phyloP scores from a whole-genome alignment of 805 yeast species.

The Pichia occidentalis region DNA sequence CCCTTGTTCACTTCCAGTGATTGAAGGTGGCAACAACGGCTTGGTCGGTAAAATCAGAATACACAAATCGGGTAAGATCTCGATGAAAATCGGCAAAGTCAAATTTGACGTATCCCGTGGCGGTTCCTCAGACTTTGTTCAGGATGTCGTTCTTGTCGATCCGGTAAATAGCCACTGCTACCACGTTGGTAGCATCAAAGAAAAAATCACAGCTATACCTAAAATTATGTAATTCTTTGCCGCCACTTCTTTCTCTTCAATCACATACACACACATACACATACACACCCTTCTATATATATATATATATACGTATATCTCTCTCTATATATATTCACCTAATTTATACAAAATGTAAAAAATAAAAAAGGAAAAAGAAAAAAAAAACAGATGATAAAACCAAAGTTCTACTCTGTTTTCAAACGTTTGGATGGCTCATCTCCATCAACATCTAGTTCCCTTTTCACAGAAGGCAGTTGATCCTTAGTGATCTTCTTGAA shows the following conservation, averaged over 20 bases:
- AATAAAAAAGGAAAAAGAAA: too few relatives aligned
- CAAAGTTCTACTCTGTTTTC: slow-evolving; percentile 13
- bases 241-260: background rate
- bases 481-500: slow-evolving; percentile 19
- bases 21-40: slow-evolving; percentile 37
- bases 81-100: slow-evolving; percentile 67
- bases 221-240: slow-evolving; percentile 13
- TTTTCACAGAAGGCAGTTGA: slow-evolving; percentile 1
- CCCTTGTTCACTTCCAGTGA: slow-evolving; percentile 26
- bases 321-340: too few relatives aligned
- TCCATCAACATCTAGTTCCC: slow-evolving; percentile 1
- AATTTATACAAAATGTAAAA: too few relatives aligned
- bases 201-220: slow-evolving; percentile 57
- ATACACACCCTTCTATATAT: background rate
- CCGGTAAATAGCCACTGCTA: slow-evolving; percentile 36
- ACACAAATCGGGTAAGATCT: slow-evolving; percentile 78
- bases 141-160: slow-evolving; percentile 52
- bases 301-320: background rate
- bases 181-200: slow-evolving; percentile 48
- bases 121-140: slow-evolving; percentile 59
- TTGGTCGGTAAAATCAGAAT: slow-evolving; percentile 65
- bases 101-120: slow-evolving; percentile 68
- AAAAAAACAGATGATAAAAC: background rate
- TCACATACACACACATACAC: background rate
- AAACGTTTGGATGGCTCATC: slow-evolving; percentile 18